Evolutionary conservation across 495 filamentous ascomycete genomes (phyloP), one percentile per base, ranked within the genome.

Genomic region (Collariella sp.): DNA sequence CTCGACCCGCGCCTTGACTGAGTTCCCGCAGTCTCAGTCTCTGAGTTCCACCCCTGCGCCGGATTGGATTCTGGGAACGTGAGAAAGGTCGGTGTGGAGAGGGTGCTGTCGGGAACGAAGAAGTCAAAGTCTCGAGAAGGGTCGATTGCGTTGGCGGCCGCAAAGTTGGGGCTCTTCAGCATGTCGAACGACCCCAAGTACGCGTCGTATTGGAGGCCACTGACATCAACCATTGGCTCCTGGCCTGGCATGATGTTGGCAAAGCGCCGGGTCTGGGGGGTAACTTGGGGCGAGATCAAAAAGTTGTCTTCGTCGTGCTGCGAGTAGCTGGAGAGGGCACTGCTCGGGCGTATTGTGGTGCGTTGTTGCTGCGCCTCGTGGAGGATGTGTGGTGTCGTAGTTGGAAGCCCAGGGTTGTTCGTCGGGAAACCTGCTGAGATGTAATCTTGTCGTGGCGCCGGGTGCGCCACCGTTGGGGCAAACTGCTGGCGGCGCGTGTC

Each of bases 301-400:
- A 77, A 78, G 56, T 63, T 62, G 55, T 72, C 66, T 47, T 57
- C 41, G 33, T 54, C 26, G 15, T 59, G 64, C 12, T 63, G 44
- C 46, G 46, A 58, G 49, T 54, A 54, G 39, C 46, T 43, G 59
- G 57, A 47, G 51, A 70, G 70, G 58, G 65, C 62, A 52, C 57
- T 67, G 57, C 80, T 80, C 78, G 79, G 83, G 78, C 83, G 82
- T 74, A 74, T 74, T 71, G 76, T 71, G 75, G n/a, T n/a, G n/a
- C 70, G 73, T 69, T 87, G 84, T 77, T 85, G 82, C 79, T 87
- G 87, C 78, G 80, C 73, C 81, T 83, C 83, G 80, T 79, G 83
- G 76, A 83, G 70, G 56, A 71, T 68, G 72, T 82, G 80, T 72
- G 83, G 82, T 71, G 63, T 62, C 69, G 70, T 67, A 47, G 58